Evolutionary conservation across 371 early-diverging fungal genomes (phyloP).

Genomic region (Mortierella sp.): DNA sequence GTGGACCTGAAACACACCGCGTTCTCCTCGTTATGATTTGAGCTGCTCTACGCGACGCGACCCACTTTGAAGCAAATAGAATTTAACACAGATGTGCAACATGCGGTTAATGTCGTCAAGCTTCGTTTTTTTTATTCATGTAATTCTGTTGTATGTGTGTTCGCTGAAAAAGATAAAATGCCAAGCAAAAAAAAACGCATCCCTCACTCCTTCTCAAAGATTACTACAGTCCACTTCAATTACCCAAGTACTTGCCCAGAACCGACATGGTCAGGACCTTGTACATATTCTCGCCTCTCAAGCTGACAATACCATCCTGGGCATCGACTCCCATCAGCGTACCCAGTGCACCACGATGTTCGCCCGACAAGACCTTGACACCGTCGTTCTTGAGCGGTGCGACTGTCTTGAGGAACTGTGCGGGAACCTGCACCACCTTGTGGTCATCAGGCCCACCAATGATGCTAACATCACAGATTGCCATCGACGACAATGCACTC

Average conservation of each 20-base stretch:
- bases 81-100: no score
- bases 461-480: conserved; percentile 61
- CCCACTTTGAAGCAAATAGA: no score
- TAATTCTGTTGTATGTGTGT: no score
- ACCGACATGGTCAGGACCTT: conserved; percentile 72
- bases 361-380: conserved; percentile 81
- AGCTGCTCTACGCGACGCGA: no score
- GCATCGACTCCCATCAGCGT: conserved; percentile 86
- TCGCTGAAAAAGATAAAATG: background rate
- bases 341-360: conserved; percentile 80
- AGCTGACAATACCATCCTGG: conserved; percentile 84
- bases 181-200: background rate
- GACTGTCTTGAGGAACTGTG: conserved; percentile 74
- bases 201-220: background rate
- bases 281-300: conserved; percentile 72
- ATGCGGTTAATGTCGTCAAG: no score
- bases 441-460: conserved; percentile 52
- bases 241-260: conserved; percentile 71
- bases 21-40: no score
- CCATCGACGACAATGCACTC: conserved; percentile 62
- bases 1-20: no score
- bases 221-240: background rate
- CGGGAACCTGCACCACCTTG: conserved; percentile 56
- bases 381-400: conserved; percentile 85
- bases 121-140: no score